Evolutionary conservation across 1,284 basidiomycete species (phyloP).

Genomic region (Cryptococcus sp.): DNA sequence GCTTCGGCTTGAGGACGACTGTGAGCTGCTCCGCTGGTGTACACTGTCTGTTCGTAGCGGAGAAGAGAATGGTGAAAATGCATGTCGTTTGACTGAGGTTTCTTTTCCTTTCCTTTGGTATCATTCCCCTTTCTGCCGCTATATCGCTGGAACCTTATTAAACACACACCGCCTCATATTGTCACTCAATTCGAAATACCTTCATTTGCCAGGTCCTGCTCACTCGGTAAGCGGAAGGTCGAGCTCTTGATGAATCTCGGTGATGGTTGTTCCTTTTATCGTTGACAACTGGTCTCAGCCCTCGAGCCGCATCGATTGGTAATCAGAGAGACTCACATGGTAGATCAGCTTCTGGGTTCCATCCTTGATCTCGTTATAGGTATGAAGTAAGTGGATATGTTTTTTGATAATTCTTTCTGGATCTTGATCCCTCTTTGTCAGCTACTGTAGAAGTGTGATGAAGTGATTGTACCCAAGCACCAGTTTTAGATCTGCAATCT

Average conservation of each 20-base stretch:
- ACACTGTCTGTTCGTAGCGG: too few relatives aligned
- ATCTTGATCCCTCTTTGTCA: constrained; percentile 22
- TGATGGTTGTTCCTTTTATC: constrained; percentile 20
- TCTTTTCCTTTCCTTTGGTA: background rate
- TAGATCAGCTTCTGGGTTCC: constrained; percentile 42
- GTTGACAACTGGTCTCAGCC: background rate
- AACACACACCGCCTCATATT: too few relatives aligned
- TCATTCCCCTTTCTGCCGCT: background rate
- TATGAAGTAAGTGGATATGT: constrained; percentile 44
- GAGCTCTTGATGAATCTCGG: constrained; percentile 37
- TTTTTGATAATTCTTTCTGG: constrained; percentile 31
- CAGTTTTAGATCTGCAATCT: constrained; percentile 16
- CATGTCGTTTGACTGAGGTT: constrained; percentile 1
- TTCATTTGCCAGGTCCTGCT: background rate
- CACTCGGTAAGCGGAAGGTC: constrained; percentile 35
- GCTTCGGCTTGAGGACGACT: constrained; percentile 61
- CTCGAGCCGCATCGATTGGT: background rate
- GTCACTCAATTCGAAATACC: background rate
- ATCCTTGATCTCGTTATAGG: constrained; percentile 49
- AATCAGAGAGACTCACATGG: constrained; percentile 21
- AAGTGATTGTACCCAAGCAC: constrained; percentile 18
- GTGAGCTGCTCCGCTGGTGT: background rate
- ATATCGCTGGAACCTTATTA: background rate
- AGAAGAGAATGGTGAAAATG: background rate
- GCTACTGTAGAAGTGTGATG: background rate